Conservation (phyloP, 768 basidiomycete species). For the Auriculariales sp. region DNA sequence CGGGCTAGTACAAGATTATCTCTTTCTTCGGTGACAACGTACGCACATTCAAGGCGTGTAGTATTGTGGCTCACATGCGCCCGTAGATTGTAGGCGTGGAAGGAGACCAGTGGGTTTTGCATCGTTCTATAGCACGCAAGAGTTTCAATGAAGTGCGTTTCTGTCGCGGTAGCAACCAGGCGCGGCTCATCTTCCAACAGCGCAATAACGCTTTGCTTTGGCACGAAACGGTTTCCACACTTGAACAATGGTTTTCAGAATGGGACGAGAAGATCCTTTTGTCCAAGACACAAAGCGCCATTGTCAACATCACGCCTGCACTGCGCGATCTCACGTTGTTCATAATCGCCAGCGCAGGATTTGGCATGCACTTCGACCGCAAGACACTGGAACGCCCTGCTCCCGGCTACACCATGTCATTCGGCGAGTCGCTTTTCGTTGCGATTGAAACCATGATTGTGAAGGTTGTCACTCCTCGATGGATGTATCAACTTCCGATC, state of each 20-base stretch:
- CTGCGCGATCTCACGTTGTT: neutral
- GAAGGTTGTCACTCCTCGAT: constrained; percentile 14
- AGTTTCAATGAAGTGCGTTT: no score
- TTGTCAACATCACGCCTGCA: neutral
- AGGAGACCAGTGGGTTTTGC: neutral
- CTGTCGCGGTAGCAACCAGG: no score
- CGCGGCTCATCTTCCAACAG: neutral
- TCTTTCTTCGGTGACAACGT: neutral
- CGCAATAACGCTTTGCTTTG: neutral
- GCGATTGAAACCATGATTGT: constrained; percentile 16
- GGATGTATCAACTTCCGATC: constrained; percentile 11
- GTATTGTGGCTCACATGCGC: neutral
- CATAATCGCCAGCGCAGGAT: constrained; percentile 26
- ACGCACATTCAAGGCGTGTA: neutral
- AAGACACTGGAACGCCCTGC: constrained; percentile 12
- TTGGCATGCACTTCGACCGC: constrained; percentile 24
- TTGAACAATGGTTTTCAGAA: neutral
- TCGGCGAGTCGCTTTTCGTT: constrained; percentile 16
- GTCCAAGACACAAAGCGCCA: no score
- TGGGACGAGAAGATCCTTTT: neutral
- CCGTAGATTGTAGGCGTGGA: neutral
- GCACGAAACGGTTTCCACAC: neutral
- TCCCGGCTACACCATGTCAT: constrained; percentile 17
- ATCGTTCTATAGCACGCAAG: neutral
- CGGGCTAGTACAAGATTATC: neutral